These are phyloP conservation scores for Solanum hybrid DNA, from an alignment of 305 asterid species.

Conservation along the genomic window DNA sequence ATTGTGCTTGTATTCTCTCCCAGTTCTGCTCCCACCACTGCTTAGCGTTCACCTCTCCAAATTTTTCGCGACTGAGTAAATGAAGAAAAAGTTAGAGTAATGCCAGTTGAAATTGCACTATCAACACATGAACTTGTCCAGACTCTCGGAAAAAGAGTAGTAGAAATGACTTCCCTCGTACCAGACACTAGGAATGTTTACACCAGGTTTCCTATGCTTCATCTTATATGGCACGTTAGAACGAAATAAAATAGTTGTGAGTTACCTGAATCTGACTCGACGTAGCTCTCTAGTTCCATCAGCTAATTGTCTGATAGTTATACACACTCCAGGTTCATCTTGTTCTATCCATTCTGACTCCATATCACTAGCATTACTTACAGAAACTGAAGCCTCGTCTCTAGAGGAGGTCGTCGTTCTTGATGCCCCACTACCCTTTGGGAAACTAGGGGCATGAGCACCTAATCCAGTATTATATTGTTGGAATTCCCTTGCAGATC, in stretches of 20 bases:
- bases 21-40: constrained; percentile 96
- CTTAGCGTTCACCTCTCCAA: constrained; percentile 85
- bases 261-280: constrained; percentile 92
- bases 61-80: constrained; percentile 63
- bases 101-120: background rate
- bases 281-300: constrained; percentile 95
- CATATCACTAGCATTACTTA: constrained; percentile 90
- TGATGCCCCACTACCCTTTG: constrained; percentile 33
- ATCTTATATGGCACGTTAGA: background rate
- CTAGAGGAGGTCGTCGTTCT: constrained; percentile 75
- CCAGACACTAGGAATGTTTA: background rate
- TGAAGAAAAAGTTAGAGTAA: background rate
- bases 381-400: constrained; percentile 78
- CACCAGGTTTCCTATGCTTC: background rate
- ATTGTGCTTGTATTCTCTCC: constrained; percentile 89
- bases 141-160: background rate
- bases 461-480: background rate
- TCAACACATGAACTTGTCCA: background rate
- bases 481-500: constrained; percentile 73
- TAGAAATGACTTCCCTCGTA: background rate
- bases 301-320: constrained; percentile 86
- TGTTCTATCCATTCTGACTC: constrained; percentile 95
- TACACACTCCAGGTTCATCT: constrained; percentile 93
- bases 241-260: background rate
- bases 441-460: background rate